Conservation (phyloP, 805 yeast genomes). For the Komagataella mondaviorum region DNA sequence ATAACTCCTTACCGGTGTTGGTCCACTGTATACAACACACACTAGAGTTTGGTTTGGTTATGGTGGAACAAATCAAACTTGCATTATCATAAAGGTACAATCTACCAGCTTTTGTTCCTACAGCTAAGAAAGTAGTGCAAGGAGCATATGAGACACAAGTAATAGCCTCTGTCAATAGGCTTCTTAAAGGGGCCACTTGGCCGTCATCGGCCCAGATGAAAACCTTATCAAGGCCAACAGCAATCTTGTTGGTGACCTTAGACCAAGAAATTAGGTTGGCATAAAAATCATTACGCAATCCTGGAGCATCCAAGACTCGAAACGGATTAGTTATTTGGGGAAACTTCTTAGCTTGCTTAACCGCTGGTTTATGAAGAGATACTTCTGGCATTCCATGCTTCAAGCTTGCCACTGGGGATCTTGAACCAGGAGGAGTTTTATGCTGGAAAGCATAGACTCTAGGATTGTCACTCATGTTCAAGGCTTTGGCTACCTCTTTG, state of each 20-base stretch:
- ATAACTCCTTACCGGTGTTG: slow-evolving; percentile 25
- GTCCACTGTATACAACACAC: slow-evolving; percentile 54
- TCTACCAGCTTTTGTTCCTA: slow-evolving; percentile 48
- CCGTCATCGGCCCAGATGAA: slow-evolving; percentile 48
- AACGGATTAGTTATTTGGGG: slow-evolving; percentile 27
- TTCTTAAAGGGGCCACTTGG: slow-evolving; percentile 30
- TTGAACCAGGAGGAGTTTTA: not conserved
- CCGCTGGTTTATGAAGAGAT: slow-evolving; percentile 6
- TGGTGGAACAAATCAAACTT: slow-evolving; percentile 7
- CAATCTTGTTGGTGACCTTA: slow-evolving; percentile 27
- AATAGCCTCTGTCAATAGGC: slow-evolving; percentile 26
- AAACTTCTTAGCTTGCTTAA: slow-evolving; percentile 9
- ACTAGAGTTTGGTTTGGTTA: slow-evolving; percentile 21
- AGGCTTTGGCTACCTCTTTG: not conserved
- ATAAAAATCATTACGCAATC: slow-evolving; percentile 64
- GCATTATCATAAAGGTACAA: slow-evolving; percentile 24
- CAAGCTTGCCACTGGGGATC: not conserved
- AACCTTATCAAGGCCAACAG: slow-evolving; percentile 54
- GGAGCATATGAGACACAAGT: slow-evolving; percentile 36
- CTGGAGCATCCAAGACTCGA: slow-evolving; percentile 55
- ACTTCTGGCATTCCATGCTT: slow-evolving; percentile 4
- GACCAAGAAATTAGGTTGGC: slow-evolving; percentile 71
- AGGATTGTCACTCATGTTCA: not conserved
- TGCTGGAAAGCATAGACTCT: not conserved
- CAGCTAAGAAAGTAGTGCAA: slow-evolving; percentile 24